These are phyloP conservation scores for Starmerella cellae DNA, from an alignment of 805 yeast genomes.

Conservation along the genomic window DNA sequence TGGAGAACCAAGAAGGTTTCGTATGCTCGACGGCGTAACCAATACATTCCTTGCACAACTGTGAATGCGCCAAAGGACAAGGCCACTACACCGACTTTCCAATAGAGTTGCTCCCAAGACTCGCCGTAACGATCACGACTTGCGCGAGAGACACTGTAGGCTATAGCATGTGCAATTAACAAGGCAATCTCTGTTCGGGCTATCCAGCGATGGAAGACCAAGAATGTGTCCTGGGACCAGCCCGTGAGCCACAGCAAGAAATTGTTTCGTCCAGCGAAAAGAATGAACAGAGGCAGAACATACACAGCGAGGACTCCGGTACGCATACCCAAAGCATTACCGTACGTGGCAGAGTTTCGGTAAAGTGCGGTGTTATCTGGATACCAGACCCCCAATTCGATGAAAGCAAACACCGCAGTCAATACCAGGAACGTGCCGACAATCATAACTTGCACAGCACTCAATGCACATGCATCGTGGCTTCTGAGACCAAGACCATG, in stretches of 20 bases:
- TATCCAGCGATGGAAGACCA: constrained; percentile 39
- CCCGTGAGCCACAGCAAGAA: constrained; percentile 49
- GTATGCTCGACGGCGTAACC: constrained; percentile 41
- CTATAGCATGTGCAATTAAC: constrained; percentile 22
- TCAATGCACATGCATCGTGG: constrained; percentile 5
- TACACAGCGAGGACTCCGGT: constrained; percentile 14
- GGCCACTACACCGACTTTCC: constrained; percentile 22
- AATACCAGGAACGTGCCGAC: constrained; percentile 28
- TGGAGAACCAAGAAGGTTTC: constrained; percentile 47
- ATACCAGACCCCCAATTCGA: constrained; percentile 2
- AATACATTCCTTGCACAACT: constrained; percentile 36
- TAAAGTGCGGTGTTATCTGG: constrained; percentile 9
- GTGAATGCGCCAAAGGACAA: constrained; percentile 29
- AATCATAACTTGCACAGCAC: constrained; percentile 31
- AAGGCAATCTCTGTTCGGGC: constrained; percentile 21
- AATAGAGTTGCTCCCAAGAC: constrained; percentile 12
- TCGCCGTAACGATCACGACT: constrained; percentile 8
- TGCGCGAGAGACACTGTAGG: constrained; percentile 16
- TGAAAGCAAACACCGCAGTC: constrained; percentile 24
- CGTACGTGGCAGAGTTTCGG: constrained; percentile 2
- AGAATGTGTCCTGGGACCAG: constrained; percentile 44
- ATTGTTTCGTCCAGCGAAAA: constrained; percentile 59
- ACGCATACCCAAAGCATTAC: constrained; percentile 10
- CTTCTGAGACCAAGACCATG: not conserved
- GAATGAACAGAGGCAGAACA: constrained; percentile 22